A percentile compares a stretch with the other conserved stretches of the same genome.
phyloP scores from a whole-genome alignment of 352 stramenopile species.

The Phytophthora colocasiae region DNA sequence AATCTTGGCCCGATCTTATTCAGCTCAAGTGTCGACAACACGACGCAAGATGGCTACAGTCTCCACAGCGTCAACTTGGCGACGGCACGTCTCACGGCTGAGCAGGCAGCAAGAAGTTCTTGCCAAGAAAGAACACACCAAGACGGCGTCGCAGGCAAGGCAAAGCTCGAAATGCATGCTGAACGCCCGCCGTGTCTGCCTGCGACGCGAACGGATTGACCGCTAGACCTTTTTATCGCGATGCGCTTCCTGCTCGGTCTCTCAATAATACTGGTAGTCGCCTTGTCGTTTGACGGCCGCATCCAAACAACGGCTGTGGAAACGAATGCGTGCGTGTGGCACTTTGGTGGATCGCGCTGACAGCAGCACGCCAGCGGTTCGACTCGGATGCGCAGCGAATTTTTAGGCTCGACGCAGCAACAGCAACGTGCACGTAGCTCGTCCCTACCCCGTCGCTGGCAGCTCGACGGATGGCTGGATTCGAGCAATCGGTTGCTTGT shows the following conservation, averaged over 20 bases:
- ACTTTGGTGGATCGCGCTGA: not conserved
- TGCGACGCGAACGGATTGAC: not conserved
- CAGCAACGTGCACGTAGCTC: slow-evolving; percentile 15
- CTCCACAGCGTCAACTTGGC: slow-evolving; percentile 12
- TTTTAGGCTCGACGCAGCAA: slow-evolving; percentile 24
- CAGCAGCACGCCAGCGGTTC: slow-evolving; percentile 16
- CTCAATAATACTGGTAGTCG: slow-evolving; percentile 11
- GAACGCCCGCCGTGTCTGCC: not conserved
- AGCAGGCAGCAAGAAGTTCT: slow-evolving; percentile 4
- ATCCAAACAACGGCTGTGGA: slow-evolving; percentile 5
- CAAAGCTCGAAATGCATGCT: not conserved
- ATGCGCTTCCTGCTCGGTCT: not conserved
- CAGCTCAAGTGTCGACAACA: slow-evolving; percentile 21
- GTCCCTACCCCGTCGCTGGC: slow-evolving; percentile 14
- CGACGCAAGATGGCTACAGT: slow-evolving; percentile 6
- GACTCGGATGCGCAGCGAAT: slow-evolving; percentile 22
- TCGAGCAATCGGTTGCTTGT: slow-evolving; percentile 26
- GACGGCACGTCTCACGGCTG: slow-evolving; percentile 16
- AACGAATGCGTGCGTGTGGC: slow-evolving; percentile 2
- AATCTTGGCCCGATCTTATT: slow-evolving; percentile 29
- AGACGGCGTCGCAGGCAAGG: not conserved
- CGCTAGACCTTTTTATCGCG: slow-evolving; percentile 34
- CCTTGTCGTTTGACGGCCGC: slow-evolving; percentile 16
- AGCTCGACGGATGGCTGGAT: slow-evolving; percentile 20
- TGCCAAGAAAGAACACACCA: slow-evolving; percentile 1